Base-by-base conservation (phyloP, 202 grass and related monocot genomes). In the Setaria viridis region DNA sequence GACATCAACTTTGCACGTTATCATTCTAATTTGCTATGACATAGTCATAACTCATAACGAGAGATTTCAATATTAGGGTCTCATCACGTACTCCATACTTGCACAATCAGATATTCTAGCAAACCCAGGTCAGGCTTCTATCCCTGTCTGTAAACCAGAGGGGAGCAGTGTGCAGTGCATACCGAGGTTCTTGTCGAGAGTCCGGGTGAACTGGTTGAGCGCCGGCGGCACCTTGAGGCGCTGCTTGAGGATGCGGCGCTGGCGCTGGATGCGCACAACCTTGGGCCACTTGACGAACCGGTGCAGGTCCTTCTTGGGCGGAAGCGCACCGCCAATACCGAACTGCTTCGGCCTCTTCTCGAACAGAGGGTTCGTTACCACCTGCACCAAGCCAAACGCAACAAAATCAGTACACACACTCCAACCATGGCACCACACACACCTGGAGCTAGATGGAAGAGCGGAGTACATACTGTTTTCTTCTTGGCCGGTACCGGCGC, bases 311-410 rank as follows among this genome's bases (percentile, higher is more conserved):
- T 90, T 93, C 94, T 97, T 97, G 20, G 94, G 94, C 33, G 94
- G 91, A 19, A 97, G 76, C 1, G 94, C 91, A 0, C 94, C 94
- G 17, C 94, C 94, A 60, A 97, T 97, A 4, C 94, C 94, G 43
- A 97, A 97, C 85, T 97, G 94, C 94, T 93, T 97, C 34, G 94
- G 94, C 87, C 89, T 94, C 89, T 97, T 97, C 91, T 97, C 94
- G 67, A 97, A 97, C 42, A 94, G 76, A 5, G 94, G 94, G 80
- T 97, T 97, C 41, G 69, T 39, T 0, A 97, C 91, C 46, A 80
- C 91, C 94, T 96, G 88, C 25, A 87, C 55, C 42, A 15, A 45
- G 1, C 65, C 13, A 29, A 64, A 79, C 13, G 1, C 4, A 57
- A 33, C 0, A 15, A 17, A n/a, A 6, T 77, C 72, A 57, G 19